These are phyloP conservation scores for Chrysosporium keratinophilum DNA, from an alignment of 2,329 filamentous ascomycete genomes.

Conservation along the genomic window DNA sequence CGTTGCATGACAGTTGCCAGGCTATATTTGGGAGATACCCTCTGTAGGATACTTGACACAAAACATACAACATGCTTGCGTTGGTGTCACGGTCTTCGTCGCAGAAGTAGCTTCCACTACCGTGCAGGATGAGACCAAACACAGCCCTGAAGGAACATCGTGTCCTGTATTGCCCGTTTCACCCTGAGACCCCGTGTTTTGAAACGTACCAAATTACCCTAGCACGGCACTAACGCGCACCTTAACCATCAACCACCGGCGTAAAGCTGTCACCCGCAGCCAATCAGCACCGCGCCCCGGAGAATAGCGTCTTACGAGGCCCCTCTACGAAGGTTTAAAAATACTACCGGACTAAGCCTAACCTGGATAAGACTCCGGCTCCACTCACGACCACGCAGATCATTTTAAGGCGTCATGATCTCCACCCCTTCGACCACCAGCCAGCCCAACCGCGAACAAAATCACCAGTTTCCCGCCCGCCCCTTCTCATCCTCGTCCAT, in stretches of 20 bases:
- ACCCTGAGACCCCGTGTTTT: slow-evolving; percentile 1
- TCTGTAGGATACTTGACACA: no score
- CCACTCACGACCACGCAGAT: slow-evolving; percentile 13
- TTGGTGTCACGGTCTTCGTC: no score
- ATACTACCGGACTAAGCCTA: not conserved
- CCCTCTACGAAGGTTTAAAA: not conserved
- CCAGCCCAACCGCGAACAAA: not conserved
- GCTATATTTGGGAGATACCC: no score
- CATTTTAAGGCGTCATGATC: slow-evolving; percentile 14
- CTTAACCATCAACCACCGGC: not conserved
- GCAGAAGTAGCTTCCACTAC: no score
- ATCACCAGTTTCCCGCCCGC: not conserved
- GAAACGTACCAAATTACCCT: slow-evolving; percentile 9
- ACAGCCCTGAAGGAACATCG: no score
- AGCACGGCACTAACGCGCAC: not conserved
- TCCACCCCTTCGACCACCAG: not conserved
- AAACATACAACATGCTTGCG: not conserved
- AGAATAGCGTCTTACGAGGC: not conserved
- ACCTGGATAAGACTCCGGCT: slow-evolving; percentile 4
- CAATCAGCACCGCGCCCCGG: not conserved
- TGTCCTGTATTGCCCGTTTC: no score
- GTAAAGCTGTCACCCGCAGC: not conserved
- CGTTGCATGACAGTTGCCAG: no score
- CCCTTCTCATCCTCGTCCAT: not conserved
- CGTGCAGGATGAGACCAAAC: no score